Percentiles rank a stretch among this genome's conserved stretches.
phyloP scores from a whole-genome alignment of 139 green algal genomes.

The Picochlorum sp. region DNA sequence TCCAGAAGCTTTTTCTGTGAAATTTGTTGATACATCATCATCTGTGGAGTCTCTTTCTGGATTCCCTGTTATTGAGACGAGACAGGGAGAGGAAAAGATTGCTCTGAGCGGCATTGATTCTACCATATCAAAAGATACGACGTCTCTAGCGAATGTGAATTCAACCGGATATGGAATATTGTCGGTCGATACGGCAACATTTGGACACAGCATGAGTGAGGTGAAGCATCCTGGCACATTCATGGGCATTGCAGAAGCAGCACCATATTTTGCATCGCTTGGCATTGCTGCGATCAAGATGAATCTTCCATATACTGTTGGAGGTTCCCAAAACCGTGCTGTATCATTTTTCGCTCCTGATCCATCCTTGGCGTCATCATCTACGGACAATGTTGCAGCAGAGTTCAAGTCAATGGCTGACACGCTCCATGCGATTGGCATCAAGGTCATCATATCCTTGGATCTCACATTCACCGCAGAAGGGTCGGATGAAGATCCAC shows the following conservation, averaged over 20 bases:
- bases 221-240: slow-evolving; percentile 44
- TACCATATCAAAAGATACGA: slow-evolving; percentile 17
- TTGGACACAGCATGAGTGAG: slow-evolving; percentile 17
- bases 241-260: slow-evolving; percentile 47
- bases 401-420: slow-evolving; percentile 54
- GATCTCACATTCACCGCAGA: slow-evolving; percentile 72
- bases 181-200: slow-evolving; percentile 53
- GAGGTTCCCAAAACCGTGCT: slow-evolving; percentile 10
- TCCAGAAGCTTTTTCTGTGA: slow-evolving; percentile 25
- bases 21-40: slow-evolving; percentile 35
- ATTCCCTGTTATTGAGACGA: slow-evolving; percentile 3
- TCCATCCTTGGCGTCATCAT: slow-evolving; percentile 22
- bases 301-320: slow-evolving; percentile 18
- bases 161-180: slow-evolving; percentile 21
- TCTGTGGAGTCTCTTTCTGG: slow-evolving; percentile 27
- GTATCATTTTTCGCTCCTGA: slow-evolving; percentile 51
- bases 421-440: slow-evolving; percentile 43
- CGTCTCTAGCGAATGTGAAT: not conserved
- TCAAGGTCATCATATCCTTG: slow-evolving; percentile 63
- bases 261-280: slow-evolving; percentile 25
- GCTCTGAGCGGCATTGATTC: slow-evolving; percentile 3
- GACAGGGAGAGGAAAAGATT: not conserved
- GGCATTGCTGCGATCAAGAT: slow-evolving; percentile 52
- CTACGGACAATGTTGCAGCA: slow-evolving; percentile 19
- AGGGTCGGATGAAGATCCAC: slow-evolving; percentile 39